phyloP scores from a whole-genome alignment of 192 early-diverging fungal genomes.

The Backusella morwellensis region DNA sequence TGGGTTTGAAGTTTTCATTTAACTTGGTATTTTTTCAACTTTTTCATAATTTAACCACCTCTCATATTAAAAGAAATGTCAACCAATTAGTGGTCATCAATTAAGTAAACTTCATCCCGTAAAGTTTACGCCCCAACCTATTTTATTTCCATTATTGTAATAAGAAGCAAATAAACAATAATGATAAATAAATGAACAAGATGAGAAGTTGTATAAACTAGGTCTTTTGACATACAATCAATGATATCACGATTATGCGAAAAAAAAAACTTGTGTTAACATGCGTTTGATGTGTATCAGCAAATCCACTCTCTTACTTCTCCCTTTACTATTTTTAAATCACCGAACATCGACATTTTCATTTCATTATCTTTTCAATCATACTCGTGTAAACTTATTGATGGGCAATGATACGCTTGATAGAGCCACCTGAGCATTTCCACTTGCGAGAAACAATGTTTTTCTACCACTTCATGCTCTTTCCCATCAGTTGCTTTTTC shows the following conservation, averaged over 20 bases:
- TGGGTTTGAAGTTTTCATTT: not conserved
- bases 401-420: not conserved
- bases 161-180: not conserved
- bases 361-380: not conserved
- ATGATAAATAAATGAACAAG: not conserved
- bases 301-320: not conserved
- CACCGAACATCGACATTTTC: not conserved
- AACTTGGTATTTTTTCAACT: not conserved
- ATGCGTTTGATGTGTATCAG: not conserved
- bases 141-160: not conserved
- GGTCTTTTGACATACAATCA: not conserved
- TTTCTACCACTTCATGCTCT: not conserved
- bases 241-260: not conserved
- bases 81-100: not conserved
- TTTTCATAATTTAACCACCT: not conserved
- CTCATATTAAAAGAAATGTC: not conserved
- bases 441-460: not conserved
- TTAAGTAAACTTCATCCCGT: not conserved
- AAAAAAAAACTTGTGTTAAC: not conserved
- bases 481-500: not conserved
- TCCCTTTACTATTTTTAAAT: not conserved
- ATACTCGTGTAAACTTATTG: not conserved
- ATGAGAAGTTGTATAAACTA: not conserved
- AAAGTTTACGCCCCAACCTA: not conserved
- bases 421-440: not conserved